Conservation (phyloP, 2,329 filamentous ascomycete species). For the Alternaria ethzedia region DNA sequence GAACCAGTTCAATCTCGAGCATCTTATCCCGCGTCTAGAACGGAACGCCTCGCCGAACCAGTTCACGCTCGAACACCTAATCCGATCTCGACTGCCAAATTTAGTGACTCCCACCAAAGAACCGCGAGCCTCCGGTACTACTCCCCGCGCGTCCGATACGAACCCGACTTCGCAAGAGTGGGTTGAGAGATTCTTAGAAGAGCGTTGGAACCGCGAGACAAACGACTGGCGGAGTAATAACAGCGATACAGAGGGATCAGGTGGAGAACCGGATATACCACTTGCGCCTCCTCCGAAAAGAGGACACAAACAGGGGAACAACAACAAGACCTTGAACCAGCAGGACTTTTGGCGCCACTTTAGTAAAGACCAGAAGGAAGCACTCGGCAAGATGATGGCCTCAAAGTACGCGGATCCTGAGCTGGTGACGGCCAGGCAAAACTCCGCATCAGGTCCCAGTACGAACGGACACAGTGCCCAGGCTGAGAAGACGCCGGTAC, state of each 20-base stretch:
- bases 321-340: conserved; percentile 58
- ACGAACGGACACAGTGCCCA: conserved; percentile 22
- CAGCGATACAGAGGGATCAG: conserved; percentile 63
- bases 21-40: conserved; percentile 45
- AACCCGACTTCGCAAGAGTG: conserved; percentile 75
- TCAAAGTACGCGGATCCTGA: conserved; percentile 49
- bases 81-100: conserved; percentile 45
- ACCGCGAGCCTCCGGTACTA: conserved; percentile 25
- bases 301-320: conserved; percentile 52
- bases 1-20: conserved; percentile 47
- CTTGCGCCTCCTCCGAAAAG: conserved; percentile 33
- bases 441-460: conserved; percentile 24
- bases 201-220: conserved; percentile 71
- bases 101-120: conserved; percentile 36
- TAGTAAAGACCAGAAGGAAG: conserved; percentile 47
- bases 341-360: conserved; percentile 57
- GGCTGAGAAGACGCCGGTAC: conserved; percentile 25
- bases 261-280: conserved; percentile 19
- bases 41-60: conserved; percentile 43
- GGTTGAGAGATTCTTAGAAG: conserved; percentile 84
- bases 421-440: conserved; percentile 42
- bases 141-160: conserved; percentile 33
- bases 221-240: conserved; percentile 81
- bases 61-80: conserved; percentile 49
- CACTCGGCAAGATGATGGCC: conserved; percentile 49